These are phyloP conservation scores for Lactarius indigo DNA, from an alignment of 768 basidiomycete species.

Conservation along the genomic window DNA sequence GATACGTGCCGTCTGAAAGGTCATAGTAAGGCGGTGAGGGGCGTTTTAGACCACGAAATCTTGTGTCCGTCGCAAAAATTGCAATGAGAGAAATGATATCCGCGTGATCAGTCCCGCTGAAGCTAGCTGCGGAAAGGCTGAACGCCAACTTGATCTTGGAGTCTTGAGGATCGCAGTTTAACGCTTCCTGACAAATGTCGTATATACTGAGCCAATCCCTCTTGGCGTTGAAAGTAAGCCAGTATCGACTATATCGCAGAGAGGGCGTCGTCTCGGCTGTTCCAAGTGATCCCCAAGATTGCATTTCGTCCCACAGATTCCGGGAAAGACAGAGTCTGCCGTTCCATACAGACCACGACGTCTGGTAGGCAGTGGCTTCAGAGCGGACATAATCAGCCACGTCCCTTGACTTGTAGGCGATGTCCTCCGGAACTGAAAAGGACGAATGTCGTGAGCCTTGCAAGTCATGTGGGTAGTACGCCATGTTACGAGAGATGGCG, in stretches of 20 bases:
- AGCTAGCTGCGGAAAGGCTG: constrained; percentile 2
- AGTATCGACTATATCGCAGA: constrained; percentile 1
- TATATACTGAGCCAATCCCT: constrained; percentile 1
- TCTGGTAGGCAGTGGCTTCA: not conserved
- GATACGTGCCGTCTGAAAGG: not conserved
- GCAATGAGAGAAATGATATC: not conserved
- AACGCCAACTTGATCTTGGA: not conserved
- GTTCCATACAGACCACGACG: constrained; percentile 3
- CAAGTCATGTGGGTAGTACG: constrained; percentile 10
- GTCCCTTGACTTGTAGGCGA: not conserved
- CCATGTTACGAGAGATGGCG: not conserved
- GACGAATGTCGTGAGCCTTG: not conserved
- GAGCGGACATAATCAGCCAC: not conserved
- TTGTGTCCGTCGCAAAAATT: not conserved
- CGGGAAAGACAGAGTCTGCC: not conserved
- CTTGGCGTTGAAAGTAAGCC: constrained; percentile 5
- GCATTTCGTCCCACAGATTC: not conserved
- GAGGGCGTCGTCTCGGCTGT: not conserved
- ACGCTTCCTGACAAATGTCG: not conserved
- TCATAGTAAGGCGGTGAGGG: not conserved
- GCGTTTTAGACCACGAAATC: not conserved
- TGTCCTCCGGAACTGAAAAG: not conserved
- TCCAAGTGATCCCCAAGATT: not conserved
- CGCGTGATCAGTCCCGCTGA: not conserved
- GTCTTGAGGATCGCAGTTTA: not conserved